A percentile compares a stretch with the other conserved stretches of the same genome.
Conservation (phyloP, 495 filamentous ascomycete genomes). For the Lentithecium fluviatile region DNA sequence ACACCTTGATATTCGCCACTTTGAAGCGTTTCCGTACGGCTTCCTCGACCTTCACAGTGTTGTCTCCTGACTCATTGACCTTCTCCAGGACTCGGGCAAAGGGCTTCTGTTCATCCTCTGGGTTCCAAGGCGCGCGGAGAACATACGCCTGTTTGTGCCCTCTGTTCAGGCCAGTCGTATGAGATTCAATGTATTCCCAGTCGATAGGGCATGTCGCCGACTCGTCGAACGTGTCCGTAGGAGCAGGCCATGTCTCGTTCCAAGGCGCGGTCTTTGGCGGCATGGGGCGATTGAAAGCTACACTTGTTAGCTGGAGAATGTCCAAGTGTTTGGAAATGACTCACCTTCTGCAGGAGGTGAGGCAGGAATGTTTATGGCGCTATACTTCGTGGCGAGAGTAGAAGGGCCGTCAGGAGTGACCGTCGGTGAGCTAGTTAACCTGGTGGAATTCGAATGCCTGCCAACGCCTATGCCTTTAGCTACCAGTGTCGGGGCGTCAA, state of each 20-base stretch:
- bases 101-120: not conserved
- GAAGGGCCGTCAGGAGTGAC: too few species aligned
- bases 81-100: not conserved
- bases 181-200: not conserved
- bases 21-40: not conserved
- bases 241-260: not conserved
- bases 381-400: too few species aligned
- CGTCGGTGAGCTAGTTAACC: too few species aligned
- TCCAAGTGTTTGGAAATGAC: too few species aligned
- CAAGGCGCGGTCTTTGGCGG: not conserved
- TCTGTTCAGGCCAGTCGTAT: not conserved
- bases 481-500: too few species aligned
- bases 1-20: not conserved
- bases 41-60: not conserved
- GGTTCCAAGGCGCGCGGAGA: constrained; percentile 3
- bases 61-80: not conserved
- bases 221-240: not conserved
- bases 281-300: too few species aligned
- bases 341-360: too few species aligned
- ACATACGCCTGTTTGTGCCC: not conserved
- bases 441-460: too few species aligned
- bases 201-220: constrained; percentile 1
- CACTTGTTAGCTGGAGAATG: too few species aligned
- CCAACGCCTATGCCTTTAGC: too few species aligned
- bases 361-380: too few species aligned